Percentiles rank a stretch among this genome's conserved stretches.
phyloP scores from a whole-genome alignment of 306 rosid species.

The Alnus glutinosa region DNA sequence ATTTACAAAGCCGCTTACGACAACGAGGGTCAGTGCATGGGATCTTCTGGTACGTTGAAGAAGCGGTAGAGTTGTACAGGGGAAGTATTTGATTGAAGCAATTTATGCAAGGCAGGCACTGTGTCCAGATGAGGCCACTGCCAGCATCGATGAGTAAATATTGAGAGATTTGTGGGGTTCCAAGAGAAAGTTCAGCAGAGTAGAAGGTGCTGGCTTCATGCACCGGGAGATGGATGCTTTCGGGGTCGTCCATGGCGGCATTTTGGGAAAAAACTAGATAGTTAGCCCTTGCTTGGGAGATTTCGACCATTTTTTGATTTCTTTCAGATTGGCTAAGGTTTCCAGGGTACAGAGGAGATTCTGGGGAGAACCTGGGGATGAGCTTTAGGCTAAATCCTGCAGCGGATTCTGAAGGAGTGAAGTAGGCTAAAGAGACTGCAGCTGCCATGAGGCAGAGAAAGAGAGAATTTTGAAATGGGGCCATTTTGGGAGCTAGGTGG shows the following conservation, averaged over 20 bases:
- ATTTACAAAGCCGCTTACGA: background rate
- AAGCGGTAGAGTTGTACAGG: background rate
- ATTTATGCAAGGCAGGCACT: slow-evolving; percentile 19
- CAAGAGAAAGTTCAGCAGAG: background rate
- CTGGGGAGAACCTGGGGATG: slow-evolving; percentile 22
- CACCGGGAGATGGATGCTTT: background rate
- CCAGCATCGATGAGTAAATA: slow-evolving; percentile 20
- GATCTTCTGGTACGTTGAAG: slow-evolving; percentile 5
- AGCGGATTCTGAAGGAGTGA: background rate
- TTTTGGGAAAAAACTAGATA: background rate
- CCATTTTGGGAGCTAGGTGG: background rate
- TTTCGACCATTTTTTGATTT: background rate
- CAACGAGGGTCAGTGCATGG: slow-evolving; percentile 15
- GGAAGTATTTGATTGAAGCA: slow-evolving; percentile 12
- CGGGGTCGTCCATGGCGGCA: background rate
- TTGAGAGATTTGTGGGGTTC: background rate
- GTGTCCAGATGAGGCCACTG: slow-evolving; percentile 27
- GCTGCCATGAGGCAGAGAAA: background rate
- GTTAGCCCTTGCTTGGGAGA: background rate
- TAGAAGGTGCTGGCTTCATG: slow-evolving; percentile 5
- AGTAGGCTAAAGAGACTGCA: background rate
- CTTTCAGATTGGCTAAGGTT: slow-evolving; percentile 24
- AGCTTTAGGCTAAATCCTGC: slow-evolving; percentile 20
- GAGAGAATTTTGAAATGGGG: background rate
- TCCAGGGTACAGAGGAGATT: slow-evolving; percentile 26